Evolutionary conservation across 129 eudicot genomes (phyloP), one percentile per base, ranked within the genome.

Genomic region (Helichrysum umbraculigerum): DNA sequence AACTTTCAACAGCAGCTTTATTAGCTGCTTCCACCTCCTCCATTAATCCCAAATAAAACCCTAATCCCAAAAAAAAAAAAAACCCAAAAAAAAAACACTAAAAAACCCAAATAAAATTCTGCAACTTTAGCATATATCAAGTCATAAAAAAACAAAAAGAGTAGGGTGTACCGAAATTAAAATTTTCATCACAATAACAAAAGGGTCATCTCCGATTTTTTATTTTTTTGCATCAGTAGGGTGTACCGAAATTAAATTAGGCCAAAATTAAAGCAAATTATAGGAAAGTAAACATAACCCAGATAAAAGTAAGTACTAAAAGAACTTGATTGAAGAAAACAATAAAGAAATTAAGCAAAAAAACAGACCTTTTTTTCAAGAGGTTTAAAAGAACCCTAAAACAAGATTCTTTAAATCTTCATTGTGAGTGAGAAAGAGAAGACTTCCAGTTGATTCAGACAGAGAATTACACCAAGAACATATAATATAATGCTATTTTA

Each of bases 11-110:
- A 0, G 98, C 98, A 54, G 88, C 84, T 84, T 75, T 88, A 77
- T 93, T 90, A 76, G 92, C 97, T 86, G 81, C 90, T 80, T 90
- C 98, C 74, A 93, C 82, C 58, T 84, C 96, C 79, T 93, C 98
- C 98, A 90, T 90, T 41, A 73, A 80, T 42, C 76, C 81, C 21
- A 11, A 54, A 65, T 22, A 67, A 80, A 74, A 56, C 74, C 79
- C 68, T 39, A 74, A 65, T 28, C 72, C 58, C 5, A 21, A 37
- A 76, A 64, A 58, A 76, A 71, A 58, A 73, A 54, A 79, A 60
- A n/a, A 37, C 63, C 78, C 29, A 30, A 16, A 73, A 10, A 4
- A 16, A 69, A 81, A 65, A 14, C 16, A 25, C 15, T 14, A 14
- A 44, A 39, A 22, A 32, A 16, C 7, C 78, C 70, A 41, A 17